Base-by-base conservation (phyloP, 805 yeast species). In the Nakazawaea holstii region DNA sequence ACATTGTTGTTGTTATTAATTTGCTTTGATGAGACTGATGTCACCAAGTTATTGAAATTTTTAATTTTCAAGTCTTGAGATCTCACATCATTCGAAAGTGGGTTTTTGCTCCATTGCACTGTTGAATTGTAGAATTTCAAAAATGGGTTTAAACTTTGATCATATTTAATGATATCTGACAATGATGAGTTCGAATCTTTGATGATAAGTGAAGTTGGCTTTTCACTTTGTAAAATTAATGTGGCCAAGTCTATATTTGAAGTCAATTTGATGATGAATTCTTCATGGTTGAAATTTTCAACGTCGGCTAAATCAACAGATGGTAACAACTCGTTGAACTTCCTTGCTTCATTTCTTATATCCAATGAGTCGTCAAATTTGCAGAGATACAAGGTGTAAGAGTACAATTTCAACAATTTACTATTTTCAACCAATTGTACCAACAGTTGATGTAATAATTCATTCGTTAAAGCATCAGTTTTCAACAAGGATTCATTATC, bases 341-440 rank as follows among this genome's bases (percentile, higher is more conserved):
- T 73, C 54, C 99, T 73, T 0, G 96, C 89, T 50, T 92, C 73
- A 59, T 94, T 98, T 50, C 98, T 74, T 1, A 87, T 77, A 59
- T 88, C 96, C 55, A 80, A 79, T 3, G 79, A 76, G 6, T 74
- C 70, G 61, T 94, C 99, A 60, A 82, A 87, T 52, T 82, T 80
- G 10, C 87, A 77, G 41, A 88, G 67, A 17, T 80, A 78, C 37
- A 88, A 62, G 1, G 78, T 76, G 55, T 81, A 73, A 20, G 77
- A 72, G 60, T 83, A 89, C 70, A 88, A 66, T 51, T 76, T 72
- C 39, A 69, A 66, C 8, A 48, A 27, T 4, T 15, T 50, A 39
- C 57, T 58, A 1, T 49, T 38, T 9, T 45, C 36, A 26, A 59
- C 50, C 28, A 47, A 43, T 13, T 47, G 53, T 2, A 44, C 49